Evolutionary conservation across 352 stramenopile genomes (phyloP).

Genomic region (Pythium graminicola): DNA sequence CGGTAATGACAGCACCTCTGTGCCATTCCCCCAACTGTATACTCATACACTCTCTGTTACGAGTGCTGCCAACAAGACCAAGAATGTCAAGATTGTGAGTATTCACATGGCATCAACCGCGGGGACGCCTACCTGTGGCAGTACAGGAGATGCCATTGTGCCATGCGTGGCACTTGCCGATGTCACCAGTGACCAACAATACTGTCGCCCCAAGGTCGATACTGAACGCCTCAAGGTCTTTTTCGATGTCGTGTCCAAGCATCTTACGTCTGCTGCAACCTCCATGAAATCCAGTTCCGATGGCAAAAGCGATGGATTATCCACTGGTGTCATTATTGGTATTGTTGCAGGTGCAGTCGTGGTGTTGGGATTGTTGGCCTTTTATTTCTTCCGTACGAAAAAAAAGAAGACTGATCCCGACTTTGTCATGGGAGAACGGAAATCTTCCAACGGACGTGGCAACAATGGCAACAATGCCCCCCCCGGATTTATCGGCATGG

Average conservation of each 20-base stretch:
- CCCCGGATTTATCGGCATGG: not conserved
- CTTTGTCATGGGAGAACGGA: constrained; percentile 7
- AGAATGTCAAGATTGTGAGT: constrained; percentile 23
- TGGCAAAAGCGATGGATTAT: constrained; percentile 22
- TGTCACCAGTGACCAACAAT: constrained; percentile 3
- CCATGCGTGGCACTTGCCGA: constrained; percentile 32
- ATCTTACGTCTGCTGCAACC: constrained; percentile 6
- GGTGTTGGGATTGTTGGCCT: constrained; percentile 12
- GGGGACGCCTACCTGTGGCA: constrained; percentile 16
- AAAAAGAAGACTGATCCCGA: constrained; percentile 2
- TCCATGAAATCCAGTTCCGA: constrained; percentile 10
- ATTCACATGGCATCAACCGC: constrained; percentile 39
- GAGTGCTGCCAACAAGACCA: not conserved
- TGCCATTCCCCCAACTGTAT: constrained; percentile 38
- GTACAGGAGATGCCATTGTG: constrained; percentile 34
- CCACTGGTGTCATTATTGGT: constrained; percentile 16
- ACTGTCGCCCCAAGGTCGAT: constrained; percentile 37
- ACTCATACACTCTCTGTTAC: constrained; percentile 12
- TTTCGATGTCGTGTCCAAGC: constrained; percentile 13
- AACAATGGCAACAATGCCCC: not conserved
- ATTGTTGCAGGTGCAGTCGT: constrained; percentile 16
- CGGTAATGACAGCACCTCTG: constrained; percentile 15
- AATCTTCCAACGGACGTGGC: not conserved
- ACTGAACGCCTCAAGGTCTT: constrained; percentile 21
- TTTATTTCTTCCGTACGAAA: constrained; percentile 16